phyloP scores from a whole-genome alignment of 2,329 filamentous ascomycete genomes.

The Fusarium nurragi region DNA sequence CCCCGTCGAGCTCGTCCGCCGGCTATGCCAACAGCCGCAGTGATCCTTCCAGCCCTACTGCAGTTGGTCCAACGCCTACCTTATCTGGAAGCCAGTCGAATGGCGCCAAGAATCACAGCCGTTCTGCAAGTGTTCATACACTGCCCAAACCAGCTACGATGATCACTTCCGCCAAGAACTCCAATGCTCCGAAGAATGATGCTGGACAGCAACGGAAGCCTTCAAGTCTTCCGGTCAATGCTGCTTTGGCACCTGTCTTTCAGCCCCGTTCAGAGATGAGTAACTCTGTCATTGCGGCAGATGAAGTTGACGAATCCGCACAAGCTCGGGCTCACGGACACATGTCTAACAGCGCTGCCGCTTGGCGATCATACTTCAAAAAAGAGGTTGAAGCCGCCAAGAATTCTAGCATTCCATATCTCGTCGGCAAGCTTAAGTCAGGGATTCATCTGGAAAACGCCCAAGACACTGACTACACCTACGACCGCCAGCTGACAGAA shows the following conservation, averaged over 20 bases:
- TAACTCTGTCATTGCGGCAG: slow-evolving; percentile 24
- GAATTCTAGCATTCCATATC: slow-evolving; percentile 56
- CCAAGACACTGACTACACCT: slow-evolving; percentile 61
- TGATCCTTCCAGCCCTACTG: slow-evolving; percentile 5
- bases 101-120: slow-evolving; percentile 27
- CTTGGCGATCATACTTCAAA: slow-evolving; percentile 39
- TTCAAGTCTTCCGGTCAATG: slow-evolving; percentile 54
- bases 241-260: slow-evolving; percentile 61
- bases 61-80: neutral
- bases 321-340: slow-evolving; percentile 3
- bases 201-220: slow-evolving; percentile 49
- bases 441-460: slow-evolving; percentile 55
- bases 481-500: slow-evolving; percentile 65
- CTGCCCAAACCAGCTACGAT: slow-evolving; percentile 44
- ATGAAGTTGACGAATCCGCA: slow-evolving; percentile 16
- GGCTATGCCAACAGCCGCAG: slow-evolving; percentile 5
- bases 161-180: slow-evolving; percentile 30
- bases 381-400: slow-evolving; percentile 29
- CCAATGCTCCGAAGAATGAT: slow-evolving; percentile 25
- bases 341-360: slow-evolving; percentile 24
- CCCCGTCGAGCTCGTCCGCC: slow-evolving; percentile 16
- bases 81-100: slow-evolving; percentile 11
- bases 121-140: slow-evolving; percentile 40
- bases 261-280: slow-evolving; percentile 52
- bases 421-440: slow-evolving; percentile 62